Conservation (phyloP, 1,139 yeast species). For the Suhomyces panamericanus region DNA sequence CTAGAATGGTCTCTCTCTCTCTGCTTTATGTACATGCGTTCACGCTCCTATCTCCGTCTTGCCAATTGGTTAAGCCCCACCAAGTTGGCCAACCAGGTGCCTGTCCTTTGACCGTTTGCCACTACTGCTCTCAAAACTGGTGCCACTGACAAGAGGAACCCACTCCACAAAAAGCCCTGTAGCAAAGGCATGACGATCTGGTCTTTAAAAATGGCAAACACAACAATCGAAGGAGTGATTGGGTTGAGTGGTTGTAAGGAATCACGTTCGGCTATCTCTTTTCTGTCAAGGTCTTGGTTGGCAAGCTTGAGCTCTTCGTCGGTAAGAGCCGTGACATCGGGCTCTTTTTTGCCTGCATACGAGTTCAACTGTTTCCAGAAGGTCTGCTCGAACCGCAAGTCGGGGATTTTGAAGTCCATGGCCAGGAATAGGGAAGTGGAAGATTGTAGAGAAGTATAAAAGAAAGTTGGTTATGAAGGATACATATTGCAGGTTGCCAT, state of each 20-base stretch:
- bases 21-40: too few species aligned
- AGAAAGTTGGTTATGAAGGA: not conserved
- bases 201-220: conserved; percentile 61
- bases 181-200: conserved; percentile 67
- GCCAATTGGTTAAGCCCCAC: conserved; percentile 24
- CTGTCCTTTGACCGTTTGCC: conserved; percentile 34
- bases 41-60: too few species aligned
- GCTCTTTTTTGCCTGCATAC: conserved; percentile 27
- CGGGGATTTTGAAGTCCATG: conserved; percentile 50
- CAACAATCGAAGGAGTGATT: conserved; percentile 49
- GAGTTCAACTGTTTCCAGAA: conserved; percentile 50
- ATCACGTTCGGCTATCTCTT: conserved; percentile 22
- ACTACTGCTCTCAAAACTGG: conserved; percentile 33
- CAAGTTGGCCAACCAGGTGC: conserved; percentile 27
- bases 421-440: not conserved
- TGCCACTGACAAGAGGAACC: conserved; percentile 31
- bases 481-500: not conserved
- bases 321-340: conserved; percentile 15
- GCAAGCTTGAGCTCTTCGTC: conserved; percentile 27
- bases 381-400: conserved; percentile 63
- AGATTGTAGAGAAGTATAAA: not conserved
- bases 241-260: conserved; percentile 7
- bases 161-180: conserved; percentile 46
- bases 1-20: too few species aligned
- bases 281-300: conserved; percentile 25